Conservation (phyloP, 345 rosid species). For the Hibiscus mutabilis region DNA sequence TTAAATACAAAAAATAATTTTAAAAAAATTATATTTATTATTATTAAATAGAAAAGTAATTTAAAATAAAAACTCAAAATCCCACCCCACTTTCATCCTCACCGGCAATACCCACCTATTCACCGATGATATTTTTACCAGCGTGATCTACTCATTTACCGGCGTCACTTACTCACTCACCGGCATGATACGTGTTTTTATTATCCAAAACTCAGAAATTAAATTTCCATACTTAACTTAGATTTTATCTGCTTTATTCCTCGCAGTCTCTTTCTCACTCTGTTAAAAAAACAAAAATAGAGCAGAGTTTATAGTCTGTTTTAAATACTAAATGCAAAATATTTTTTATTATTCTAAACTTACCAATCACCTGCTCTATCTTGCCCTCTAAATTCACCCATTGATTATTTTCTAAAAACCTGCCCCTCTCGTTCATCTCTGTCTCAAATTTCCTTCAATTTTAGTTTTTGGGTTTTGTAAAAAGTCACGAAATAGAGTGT, state of each 20-base stretch:
- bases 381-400: neutral
- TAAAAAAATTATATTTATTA: too few relatives aligned
- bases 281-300: neutral
- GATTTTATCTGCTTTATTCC: neutral
- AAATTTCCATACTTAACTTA: neutral
- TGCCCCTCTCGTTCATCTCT: neutral
- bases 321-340: neutral
- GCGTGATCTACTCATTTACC: too few relatives aligned
- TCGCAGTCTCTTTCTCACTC: neutral
- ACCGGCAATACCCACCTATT: too few relatives aligned
- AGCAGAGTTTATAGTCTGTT: neutral
- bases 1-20: too few relatives aligned
- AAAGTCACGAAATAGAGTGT: neutral
- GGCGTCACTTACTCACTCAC: too few relatives aligned
- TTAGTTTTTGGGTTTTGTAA: constrained; percentile 20
- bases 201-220: neutral
- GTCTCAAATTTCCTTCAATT: neutral
- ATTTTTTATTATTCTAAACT: neutral
- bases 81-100: too few relatives aligned
- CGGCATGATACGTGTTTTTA: too few relatives aligned
- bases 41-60: too few relatives aligned
- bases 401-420: constrained; percentile 16
- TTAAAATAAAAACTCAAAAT: too few relatives aligned
- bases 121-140: too few relatives aligned
- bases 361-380: neutral